A percentile compares a stretch with the other conserved stretches of the same genome.
phyloP scores from a whole-genome alignment of 345 rosid genomes.

The Trapa incisa region DNA sequence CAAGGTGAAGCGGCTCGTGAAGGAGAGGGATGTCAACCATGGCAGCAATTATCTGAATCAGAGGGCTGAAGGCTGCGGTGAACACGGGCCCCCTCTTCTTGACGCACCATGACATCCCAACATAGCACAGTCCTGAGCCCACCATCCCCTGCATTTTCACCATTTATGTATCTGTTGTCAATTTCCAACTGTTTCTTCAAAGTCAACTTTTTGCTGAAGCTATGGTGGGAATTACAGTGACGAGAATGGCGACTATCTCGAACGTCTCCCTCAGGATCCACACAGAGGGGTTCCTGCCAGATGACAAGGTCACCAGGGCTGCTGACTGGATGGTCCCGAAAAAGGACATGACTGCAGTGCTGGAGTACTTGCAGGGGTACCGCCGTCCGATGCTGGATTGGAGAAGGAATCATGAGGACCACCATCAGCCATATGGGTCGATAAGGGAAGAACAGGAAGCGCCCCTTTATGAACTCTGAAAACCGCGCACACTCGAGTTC shows the following conservation, averaged over 20 bases:
- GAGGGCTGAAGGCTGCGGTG: slow-evolving; percentile 53
- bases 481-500: not conserved
- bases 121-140: slow-evolving; percentile 45
- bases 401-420: slow-evolving; percentile 48
- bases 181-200: not conserved
- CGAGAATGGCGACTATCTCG: slow-evolving; percentile 31
- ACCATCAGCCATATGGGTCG: not conserved
- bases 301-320: slow-evolving; percentile 18
- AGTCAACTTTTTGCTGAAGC: no score
- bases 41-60: slow-evolving; percentile 47
- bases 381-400: slow-evolving; percentile 37
- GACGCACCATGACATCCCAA: slow-evolving; percentile 63
- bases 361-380: slow-evolving; percentile 45
- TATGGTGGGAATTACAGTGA: slow-evolving; percentile 24
- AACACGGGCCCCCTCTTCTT: slow-evolving; percentile 53
- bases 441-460: not conserved
- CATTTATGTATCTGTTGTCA: not conserved
- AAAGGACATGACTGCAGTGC: slow-evolving; percentile 52
- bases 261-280: slow-evolving; percentile 36
- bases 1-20: slow-evolving; percentile 39
- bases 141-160: slow-evolving; percentile 34
- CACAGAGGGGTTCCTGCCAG: slow-evolving; percentile 24
- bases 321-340: slow-evolving; percentile 55
- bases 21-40: slow-evolving; percentile 40
- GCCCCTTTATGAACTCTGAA: not conserved